Base-by-base conservation (phyloP, 2,329 filamentous ascomycete species). In the Paecilomyces sp. region DNA sequence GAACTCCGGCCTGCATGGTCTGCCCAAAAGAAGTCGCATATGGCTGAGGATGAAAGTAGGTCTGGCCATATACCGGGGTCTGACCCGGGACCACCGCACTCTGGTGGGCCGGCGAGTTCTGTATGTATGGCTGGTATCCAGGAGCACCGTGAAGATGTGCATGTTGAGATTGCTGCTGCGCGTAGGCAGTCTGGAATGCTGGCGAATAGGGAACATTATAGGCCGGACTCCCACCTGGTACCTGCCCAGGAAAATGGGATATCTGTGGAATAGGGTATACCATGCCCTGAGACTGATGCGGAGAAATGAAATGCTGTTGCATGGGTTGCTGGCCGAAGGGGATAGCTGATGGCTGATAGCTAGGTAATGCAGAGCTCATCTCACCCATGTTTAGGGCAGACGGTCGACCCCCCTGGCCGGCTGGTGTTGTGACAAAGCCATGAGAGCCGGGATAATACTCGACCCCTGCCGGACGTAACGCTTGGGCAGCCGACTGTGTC, bases 231-330 rank as follows among this genome's bases (percentile, higher is more conserved):
- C 63, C 63, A 22, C 59, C 65, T 5, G 63, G 36, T 18, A 56
- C 58, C 36, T 62, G 63, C 8, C 65, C 65, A 24, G 62, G 56
- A 58, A 66, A 72, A 33, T 65, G 65, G n/a, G 65, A 61, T 57
- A 70, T 62, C 13, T 69, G 64, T 18, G 66, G 67, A 50, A 73
- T 63, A 22, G 69, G 65, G 58, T 74, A 75, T 30, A 73, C 58
- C 24, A 70, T 58, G 6, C 68, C 69, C 41, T 70, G 69, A 6
- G 64, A 58, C 33, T 69, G 67, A 30, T 60, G 53, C 2, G 64
- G 52, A 11, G 65, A 56, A 15, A 68, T 53, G 28, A 69, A 73
- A 51, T 68, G 68, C 47, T 69, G 70, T 13, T 68, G 63, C 47
- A 69, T 64, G 41, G 64, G 60, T 56, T 65, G 64, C 33, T 70